Percentiles rank a stretch among this genome's conserved stretches.
Conservation (phyloP, 164 flowering plant species). For the Dillenia turbinata region DNA sequence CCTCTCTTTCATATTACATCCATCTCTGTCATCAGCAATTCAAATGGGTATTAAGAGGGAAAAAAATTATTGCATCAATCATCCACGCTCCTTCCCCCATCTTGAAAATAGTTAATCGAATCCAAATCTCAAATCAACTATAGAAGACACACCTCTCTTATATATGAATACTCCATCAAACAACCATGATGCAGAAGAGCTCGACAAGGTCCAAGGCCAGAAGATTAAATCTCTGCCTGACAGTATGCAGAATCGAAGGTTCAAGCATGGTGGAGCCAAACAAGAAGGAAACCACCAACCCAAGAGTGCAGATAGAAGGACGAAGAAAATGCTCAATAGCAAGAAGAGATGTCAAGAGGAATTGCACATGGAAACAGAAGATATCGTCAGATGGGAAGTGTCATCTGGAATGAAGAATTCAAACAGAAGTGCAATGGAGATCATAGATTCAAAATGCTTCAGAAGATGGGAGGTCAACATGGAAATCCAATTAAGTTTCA, state of each 20-base stretch:
- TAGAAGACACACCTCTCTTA: too few relatives aligned
- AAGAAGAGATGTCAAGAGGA: not conserved
- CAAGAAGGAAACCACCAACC: not conserved
- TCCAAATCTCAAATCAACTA: too few relatives aligned
- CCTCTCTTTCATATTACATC: too few relatives aligned
- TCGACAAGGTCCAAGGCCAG: too few relatives aligned
- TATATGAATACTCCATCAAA: too few relatives aligned
- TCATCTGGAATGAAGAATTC: slow-evolving; percentile 23
- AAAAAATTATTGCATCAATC: too few relatives aligned
- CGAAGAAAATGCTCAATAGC: not conserved
- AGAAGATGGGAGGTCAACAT: slow-evolving; percentile 18
- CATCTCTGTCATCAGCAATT: too few relatives aligned
- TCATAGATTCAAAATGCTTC: slow-evolving; percentile 10
- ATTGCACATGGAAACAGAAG: slow-evolving; percentile 13
- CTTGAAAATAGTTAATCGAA: too few relatives aligned
- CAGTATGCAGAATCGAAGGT: slow-evolving; percentile 12
- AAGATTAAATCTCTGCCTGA: slow-evolving; percentile 18
- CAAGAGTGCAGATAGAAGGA: slow-evolving; percentile 15
- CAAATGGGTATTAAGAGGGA: too few relatives aligned
- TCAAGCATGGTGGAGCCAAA: not conserved
- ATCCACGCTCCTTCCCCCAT: too few relatives aligned
- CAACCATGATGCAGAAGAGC: too few relatives aligned
- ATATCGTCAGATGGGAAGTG: slow-evolving; percentile 17
- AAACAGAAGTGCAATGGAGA: slow-evolving; percentile 20
- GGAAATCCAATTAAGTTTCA: slow-evolving; percentile 22